Base-by-base conservation (phyloP, 768 basidiomycete species). In the Dendrothele bispora region DNA sequence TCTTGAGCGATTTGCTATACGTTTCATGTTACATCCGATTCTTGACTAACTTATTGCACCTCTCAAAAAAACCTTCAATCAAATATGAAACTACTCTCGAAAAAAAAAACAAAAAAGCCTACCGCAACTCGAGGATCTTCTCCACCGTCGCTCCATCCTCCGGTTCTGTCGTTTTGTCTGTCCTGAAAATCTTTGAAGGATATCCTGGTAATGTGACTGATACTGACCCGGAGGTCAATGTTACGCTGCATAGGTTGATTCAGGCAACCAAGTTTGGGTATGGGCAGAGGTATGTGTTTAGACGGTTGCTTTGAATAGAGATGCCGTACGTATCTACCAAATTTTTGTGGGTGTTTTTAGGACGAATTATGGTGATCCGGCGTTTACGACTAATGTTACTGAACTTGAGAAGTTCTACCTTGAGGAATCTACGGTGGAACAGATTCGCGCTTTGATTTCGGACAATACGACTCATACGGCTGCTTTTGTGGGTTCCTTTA, bases 111-210 rank as follows among this genome's bases (percentile, higher is more conserved):
- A n/a, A n/a, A n/a, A n/a, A n/a, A n/a, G n/a, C 62, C 8, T 63
- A 63, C 39, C 59, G 61, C 27, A 48, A 52, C 32, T 35, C 40
- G 34, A 54, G 61, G 4, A 61, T 64, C 18, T 64, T 64, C 53
- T 66, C 66, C 3, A 71, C 68, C 24, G 62, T 70, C n/a, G 67
- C 69, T 8, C 69, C 70, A 5, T 67, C 66, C 10, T 63, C 61
- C 26, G 70, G 70, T 1, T 43, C 62, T 2, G 65, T 71, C 29
- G 66, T 65, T 2, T 61, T 67, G 14, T 65, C 64, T 20, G 65
- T 65, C 1, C 56, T 71, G 24, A 71, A 70, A 48, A 60, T 68
- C 18, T 65, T 69, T 41, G 62, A 62, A 29, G 67, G 63, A 3
- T 71, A 60, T 40, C 46, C 51, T 10, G 62, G 56, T 4, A 51